Evolutionary conservation across 1,139 yeast species (phyloP).

Genomic region (Blastobotrys buckinghamii): DNA sequence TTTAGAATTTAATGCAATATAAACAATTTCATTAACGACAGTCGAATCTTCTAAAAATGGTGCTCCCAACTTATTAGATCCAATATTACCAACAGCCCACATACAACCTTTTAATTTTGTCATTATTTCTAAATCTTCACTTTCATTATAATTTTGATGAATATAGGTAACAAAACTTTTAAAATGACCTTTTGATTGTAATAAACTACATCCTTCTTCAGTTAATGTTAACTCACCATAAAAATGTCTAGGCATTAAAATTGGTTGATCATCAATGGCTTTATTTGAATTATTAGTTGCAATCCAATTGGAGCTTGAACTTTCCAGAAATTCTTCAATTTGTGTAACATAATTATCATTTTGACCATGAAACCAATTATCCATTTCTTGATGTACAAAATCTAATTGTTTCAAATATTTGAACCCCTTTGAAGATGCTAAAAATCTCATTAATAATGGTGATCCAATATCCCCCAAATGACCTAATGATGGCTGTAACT

Average conservation of each 20-base stretch:
- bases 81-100: constrained; percentile 87
- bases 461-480: constrained; percentile 43
- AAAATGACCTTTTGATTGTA: constrained; percentile 45
- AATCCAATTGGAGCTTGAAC: constrained; percentile 22
- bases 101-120: constrained; percentile 62
- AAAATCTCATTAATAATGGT: constrained; percentile 45
- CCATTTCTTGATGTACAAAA: constrained; percentile 53
- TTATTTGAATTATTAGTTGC: constrained; percentile 1
- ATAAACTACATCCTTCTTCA: constrained; percentile 62
- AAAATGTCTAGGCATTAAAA: constrained; percentile 56
- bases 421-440: constrained; percentile 54
- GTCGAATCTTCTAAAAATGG: constrained; percentile 58
- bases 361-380: constrained; percentile 52
- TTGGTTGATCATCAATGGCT: constrained; percentile 8
- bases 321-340: constrained; percentile 42
- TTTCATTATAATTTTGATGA: constrained; percentile 32
- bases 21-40: constrained; percentile 49
- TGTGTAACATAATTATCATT: constrained; percentile 48
- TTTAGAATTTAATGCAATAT: constrained; percentile 47
- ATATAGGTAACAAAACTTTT: constrained; percentile 40
- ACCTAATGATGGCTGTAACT: constrained; percentile 41
- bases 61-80: constrained; percentile 57
- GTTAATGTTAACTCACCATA: constrained; percentile 77
- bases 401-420: constrained; percentile 45
- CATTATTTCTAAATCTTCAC: constrained; percentile 27